Conservation (phyloP, 495 filamentous ascomycete genomes). For the Neurospora sp. region DNA sequence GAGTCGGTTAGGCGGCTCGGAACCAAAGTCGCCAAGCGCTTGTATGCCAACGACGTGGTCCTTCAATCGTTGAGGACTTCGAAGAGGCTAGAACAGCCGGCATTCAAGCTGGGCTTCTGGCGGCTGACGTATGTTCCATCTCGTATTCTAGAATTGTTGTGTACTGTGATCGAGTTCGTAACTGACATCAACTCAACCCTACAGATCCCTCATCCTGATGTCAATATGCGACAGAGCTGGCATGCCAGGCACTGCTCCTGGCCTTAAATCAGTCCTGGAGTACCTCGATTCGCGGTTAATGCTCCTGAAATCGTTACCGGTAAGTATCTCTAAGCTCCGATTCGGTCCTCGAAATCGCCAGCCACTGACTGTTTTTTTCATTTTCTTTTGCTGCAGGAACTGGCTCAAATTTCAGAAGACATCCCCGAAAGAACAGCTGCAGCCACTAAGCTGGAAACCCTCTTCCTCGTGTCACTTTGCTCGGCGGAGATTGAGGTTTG, state of each 20-base stretch:
- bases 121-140: conserved; percentile 37
- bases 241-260: conserved; percentile 27
- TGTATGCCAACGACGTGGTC: conserved; percentile 33
- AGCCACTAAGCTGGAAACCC: conserved; percentile 44
- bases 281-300: conserved; percentile 41
- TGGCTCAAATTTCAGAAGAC: conserved; percentile 38
- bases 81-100: conserved; percentile 28
- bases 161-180: not conserved
- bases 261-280: conserved; percentile 38
- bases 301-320: conserved; percentile 37
- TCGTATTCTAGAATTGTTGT: not conserved
- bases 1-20: conserved; percentile 38
- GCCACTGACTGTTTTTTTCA: not conserved
- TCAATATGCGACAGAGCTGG: conserved; percentile 40
- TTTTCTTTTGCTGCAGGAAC: conserved; percentile 24
- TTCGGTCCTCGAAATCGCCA: not conserved
- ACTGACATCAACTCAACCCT: conserved; percentile 9
- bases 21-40: conserved; percentile 33
- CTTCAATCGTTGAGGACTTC: conserved; percentile 27
- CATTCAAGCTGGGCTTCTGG: conserved; percentile 41
- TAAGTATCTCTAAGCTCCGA: conserved; percentile 9
- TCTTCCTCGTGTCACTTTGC: conserved; percentile 51
- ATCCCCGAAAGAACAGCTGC: conserved; percentile 38
- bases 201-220: conserved; percentile 39
- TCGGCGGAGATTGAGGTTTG: conserved; percentile 53